phyloP scores from a whole-genome alignment of 2,329 filamentous ascomycete genomes.

The Epicoccum nigrum region DNA sequence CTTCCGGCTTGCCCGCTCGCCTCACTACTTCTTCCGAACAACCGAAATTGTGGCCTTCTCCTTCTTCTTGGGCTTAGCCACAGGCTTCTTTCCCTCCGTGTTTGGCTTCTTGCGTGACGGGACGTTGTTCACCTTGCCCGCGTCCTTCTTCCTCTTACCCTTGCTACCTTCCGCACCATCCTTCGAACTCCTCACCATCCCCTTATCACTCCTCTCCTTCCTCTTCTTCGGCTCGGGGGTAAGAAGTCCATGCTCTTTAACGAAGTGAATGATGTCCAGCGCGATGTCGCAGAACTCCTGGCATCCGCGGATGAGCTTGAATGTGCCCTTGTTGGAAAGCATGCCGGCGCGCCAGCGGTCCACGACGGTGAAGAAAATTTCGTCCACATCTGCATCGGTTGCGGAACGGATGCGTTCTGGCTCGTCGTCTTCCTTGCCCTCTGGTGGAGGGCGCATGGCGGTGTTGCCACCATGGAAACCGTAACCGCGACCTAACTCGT shows the following conservation, averaged over 20 bases:
- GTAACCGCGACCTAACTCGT: conserved; percentile 23
- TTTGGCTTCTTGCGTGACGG: not conserved
- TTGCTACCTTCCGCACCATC: not conserved
- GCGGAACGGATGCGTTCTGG: conserved; percentile 10
- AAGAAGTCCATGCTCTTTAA: conserved; percentile 37
- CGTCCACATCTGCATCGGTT: conserved; percentile 28
- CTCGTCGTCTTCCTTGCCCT: not conserved
- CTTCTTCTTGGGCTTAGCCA: conserved; percentile 21
- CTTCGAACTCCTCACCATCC: conserved; percentile 20
- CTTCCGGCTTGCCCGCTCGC: too few relatives aligned
- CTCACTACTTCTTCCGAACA: not conserved
- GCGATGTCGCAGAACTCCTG: conserved; percentile 45
- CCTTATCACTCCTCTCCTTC: conserved; percentile 27
- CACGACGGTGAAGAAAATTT: conserved; percentile 41
- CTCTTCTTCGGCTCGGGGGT: conserved; percentile 5
- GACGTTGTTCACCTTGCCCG: not conserved
- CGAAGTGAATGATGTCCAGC: conserved; percentile 37
- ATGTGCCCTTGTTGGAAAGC: conserved; percentile 20
- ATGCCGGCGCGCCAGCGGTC: conserved; percentile 42
- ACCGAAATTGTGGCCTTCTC: conserved; percentile 15
- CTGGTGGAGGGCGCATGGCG: not conserved
- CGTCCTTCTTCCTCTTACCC: not conserved
- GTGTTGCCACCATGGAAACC: conserved; percentile 6
- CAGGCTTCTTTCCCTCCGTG: conserved; percentile 7
- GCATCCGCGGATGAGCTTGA: conserved; percentile 30